Conservation (phyloP, 1,284 basidiomycete species). For the Pyrrhoderma noxium region DNA sequence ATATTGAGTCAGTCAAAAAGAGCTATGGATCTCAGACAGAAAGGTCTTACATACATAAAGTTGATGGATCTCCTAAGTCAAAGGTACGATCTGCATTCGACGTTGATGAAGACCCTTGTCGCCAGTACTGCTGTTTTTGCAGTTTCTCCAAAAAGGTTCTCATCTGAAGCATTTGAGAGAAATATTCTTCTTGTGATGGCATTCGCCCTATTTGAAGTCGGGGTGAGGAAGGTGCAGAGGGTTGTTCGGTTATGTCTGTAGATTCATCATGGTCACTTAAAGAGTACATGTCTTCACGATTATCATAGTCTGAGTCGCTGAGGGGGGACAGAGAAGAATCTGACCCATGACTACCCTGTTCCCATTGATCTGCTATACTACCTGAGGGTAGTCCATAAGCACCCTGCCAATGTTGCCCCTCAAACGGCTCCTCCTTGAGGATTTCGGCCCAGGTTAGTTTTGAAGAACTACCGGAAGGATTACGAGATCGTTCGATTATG, state of each 20-base stretch:
- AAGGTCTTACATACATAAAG: slow-evolving; percentile 41
- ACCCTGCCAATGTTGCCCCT: slow-evolving; percentile 74
- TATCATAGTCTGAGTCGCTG: slow-evolving; percentile 34
- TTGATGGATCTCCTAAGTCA: slow-evolving; percentile 57
- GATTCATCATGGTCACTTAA: slow-evolving; percentile 39
- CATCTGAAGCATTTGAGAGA: slow-evolving; percentile 30
- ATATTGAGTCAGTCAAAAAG: slow-evolving; percentile 2
- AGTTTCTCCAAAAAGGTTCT: slow-evolving; percentile 50
- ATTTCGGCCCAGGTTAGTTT: slow-evolving; percentile 66
- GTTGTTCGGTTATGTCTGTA: slow-evolving; percentile 26
- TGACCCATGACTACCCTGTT: slow-evolving; percentile 35
- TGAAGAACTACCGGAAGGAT: slow-evolving; percentile 36
- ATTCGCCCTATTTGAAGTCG: neutral
- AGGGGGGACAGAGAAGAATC: slow-evolving; percentile 42
- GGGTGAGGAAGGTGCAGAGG: slow-evolving; percentile 1
- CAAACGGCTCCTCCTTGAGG: slow-evolving; percentile 67
- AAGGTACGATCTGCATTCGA: slow-evolving; percentile 39
- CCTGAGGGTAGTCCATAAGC: slow-evolving; percentile 40
- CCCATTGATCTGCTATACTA: slow-evolving; percentile 36
- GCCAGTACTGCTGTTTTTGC: slow-evolving; percentile 62
- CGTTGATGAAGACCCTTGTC: slow-evolving; percentile 48
- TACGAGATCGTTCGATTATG: slow-evolving; percentile 39
- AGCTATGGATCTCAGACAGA: neutral
- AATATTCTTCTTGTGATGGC: slow-evolving; percentile 1
- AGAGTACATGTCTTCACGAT: slow-evolving; percentile 36